Evolutionary conservation across 148 eudicot genomes (phyloP), one percentile per base, ranked within the genome.

Genomic region (Rhododendron vialii): DNA sequence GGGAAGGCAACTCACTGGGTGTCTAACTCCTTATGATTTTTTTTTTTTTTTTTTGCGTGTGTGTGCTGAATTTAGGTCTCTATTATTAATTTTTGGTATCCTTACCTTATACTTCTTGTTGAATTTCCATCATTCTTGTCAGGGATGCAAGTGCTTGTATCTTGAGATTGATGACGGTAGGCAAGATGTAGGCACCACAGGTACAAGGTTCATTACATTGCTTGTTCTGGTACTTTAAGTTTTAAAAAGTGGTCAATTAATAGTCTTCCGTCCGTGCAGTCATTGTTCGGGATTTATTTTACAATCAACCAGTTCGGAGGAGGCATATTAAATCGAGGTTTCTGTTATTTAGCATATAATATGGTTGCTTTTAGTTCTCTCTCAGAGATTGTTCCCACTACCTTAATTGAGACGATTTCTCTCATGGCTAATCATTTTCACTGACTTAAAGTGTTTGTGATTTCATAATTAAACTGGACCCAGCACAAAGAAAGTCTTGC

Each of bases 251-350:
- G 18, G 75, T 71, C 20, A 30, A 71, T 30, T 28, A 83, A 80
- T 55, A 85, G 48, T 87, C 28, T 55, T 81, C 36, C 81, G 26
- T 59, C 65, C 57, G 55, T 90, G 90, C 95, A 97, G 99, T 97
- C 50, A 90, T 85, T 83, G 98, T 93, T 86, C 98, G 92, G 82
- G 99, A 97, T 89, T 87, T 95, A 65, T 97, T 95, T 89, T 95
- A 95, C 94, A 95, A 95, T 88, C 99, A 97, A 88, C 99, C 99
- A 88, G 99, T 97, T 81, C 92, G 98, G 80, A 93, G 98, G 90
- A 93, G 90, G 86, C 96, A 93, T 77, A 90, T 95, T 86, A 94
- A 93, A 83, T 93, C 95, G 88, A 93, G 98, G 99, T 97, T 82
- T 80, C 82, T 89, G 41, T 83, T 86, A 35, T 86, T 77, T 69